phyloP scores from a whole-genome alignment of 805 yeast species.

The Clavispora carvajalis region DNA sequence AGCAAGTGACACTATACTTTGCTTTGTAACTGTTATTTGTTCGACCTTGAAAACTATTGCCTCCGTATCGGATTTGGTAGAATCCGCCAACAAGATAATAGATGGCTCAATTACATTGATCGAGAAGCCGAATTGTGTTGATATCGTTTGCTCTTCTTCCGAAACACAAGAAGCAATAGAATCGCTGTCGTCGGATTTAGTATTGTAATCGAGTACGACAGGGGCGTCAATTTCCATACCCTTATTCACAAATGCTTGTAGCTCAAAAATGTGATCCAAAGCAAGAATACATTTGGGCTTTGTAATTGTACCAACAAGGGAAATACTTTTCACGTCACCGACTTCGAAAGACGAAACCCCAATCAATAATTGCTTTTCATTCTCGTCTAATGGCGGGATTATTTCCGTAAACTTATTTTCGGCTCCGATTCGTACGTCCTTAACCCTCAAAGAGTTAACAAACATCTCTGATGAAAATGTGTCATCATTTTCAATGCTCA shows the following conservation, averaged over 20 bases:
- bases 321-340: slow-evolving; percentile 35
- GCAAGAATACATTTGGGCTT: slow-evolving; percentile 80
- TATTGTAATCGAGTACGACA: slow-evolving; percentile 8
- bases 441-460: slow-evolving; percentile 68
- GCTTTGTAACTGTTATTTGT: slow-evolving; percentile 67
- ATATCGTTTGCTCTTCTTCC: too few relatives aligned
- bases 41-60: slow-evolving; percentile 88
- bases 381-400: slow-evolving; percentile 63
- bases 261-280: slow-evolving; percentile 75
- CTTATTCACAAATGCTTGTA: slow-evolving; percentile 57
- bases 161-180: neutral
- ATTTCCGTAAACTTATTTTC: slow-evolving; percentile 74
- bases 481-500: slow-evolving; percentile 49
- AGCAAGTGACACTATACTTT: slow-evolving; percentile 59
- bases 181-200: slow-evolving; percentile 1
- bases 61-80: slow-evolving; percentile 62
- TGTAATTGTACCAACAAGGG: slow-evolving; percentile 59
- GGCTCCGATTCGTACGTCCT: slow-evolving; percentile 60
- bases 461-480: slow-evolving; percentile 56
- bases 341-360: slow-evolving; percentile 41
- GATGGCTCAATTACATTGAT: slow-evolving; percentile 74
- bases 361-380: slow-evolving; percentile 67
- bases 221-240: slow-evolving; percentile 32
- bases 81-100: slow-evolving; percentile 74
- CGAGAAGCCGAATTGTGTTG: slow-evolving; percentile 53